Evolutionary conservation across 495 filamentous ascomycete species (phyloP), one percentile per base, ranked within the genome.

Genomic region (Achaetomiella virescens): DNA sequence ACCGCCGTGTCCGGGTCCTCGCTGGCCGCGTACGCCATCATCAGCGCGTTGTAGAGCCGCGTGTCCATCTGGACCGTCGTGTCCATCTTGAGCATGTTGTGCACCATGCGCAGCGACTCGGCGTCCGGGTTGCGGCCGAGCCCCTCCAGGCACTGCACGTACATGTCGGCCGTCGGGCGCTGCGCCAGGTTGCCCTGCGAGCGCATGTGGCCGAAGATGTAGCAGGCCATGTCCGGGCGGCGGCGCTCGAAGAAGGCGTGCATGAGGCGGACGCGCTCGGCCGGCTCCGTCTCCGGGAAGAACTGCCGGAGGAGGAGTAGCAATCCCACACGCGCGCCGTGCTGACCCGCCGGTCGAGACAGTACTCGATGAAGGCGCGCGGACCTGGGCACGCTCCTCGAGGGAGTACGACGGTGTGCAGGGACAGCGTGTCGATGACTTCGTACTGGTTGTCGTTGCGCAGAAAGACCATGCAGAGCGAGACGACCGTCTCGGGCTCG

Each of bases 1-100:
- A 93, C 75, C 14, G 86, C 87, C 36, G 80, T 78, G 50, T 77
- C 68, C 0, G 84, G 74, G 47, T 82, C 74, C 1, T 78, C 87
- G 65, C 84, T 87, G 1, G 79, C 78, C 2, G 79, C 78, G 63
- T 95, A 92, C 0, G 86, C 93, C 24, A 91, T 74, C 87, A 98
- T 96, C 24, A 98, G 73, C 0, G 84, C 80, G 61, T 96, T 96
- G 48, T 83, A 76, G 1, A 97, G 67, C 46, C 72, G 73, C 2
- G 92, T 97, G 65, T 83, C 85, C 15, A 86, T 75, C 54, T 93
- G 85, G 35, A 97, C 76, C 41, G 81, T 77, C 9, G 83, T 73
- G 70, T 97, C 93, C 58, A 97, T 83, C 70, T 95, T 96, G 44
- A 96, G 76, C 81, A 95, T 90, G 62, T 96, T 96, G 66, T 95